phyloP scores from a whole-genome alignment of 345 rosid genomes.

The Populus pruinosa region DNA sequence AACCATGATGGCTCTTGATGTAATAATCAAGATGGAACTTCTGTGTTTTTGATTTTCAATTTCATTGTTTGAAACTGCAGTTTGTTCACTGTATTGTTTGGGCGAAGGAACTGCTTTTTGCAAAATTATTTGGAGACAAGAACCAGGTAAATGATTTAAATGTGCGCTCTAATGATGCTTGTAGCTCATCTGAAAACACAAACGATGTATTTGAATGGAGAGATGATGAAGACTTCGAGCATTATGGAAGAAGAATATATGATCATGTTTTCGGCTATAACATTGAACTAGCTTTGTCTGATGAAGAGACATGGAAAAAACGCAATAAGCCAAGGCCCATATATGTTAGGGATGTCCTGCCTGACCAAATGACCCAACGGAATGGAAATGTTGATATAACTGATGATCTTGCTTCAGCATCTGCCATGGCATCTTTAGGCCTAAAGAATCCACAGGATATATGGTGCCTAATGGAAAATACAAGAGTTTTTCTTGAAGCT shows the following conservation, averaged over 20 bases:
- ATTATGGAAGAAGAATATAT: conserved; percentile 86
- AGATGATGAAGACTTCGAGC: conserved; percentile 68
- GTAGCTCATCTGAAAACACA: conserved; percentile 58
- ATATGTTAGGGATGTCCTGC: conserved; percentile 62
- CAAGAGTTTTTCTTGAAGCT: conserved; percentile 79
- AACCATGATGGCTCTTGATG: not conserved
- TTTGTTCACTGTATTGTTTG: conserved; percentile 98
- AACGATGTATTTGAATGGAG: conserved; percentile 70
- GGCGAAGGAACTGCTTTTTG: conserved; percentile 97
- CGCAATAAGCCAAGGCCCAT: conserved; percentile 76
- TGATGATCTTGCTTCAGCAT: conserved; percentile 39
- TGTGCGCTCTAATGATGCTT: conserved; percentile 68
- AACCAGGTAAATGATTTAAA: conserved; percentile 94
- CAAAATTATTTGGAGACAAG: conserved; percentile 94
- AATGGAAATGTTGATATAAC: conserved; percentile 59
- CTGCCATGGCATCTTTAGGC: conserved; percentile 85
- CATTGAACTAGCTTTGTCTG: conserved; percentile 84
- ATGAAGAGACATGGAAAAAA: conserved; percentile 95
- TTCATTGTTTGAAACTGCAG: conserved; percentile 42
- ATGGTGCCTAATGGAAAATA: conserved; percentile 82
- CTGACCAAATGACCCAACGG: conserved; percentile 43
- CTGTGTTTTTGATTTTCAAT: conserved; percentile 10
- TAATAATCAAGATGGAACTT: not conserved
- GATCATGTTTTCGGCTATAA: conserved; percentile 98
- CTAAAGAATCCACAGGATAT: conserved; percentile 95